Conservation (phyloP, 2,329 filamentous ascomycete genomes). For the Talaromyces sp. region DNA sequence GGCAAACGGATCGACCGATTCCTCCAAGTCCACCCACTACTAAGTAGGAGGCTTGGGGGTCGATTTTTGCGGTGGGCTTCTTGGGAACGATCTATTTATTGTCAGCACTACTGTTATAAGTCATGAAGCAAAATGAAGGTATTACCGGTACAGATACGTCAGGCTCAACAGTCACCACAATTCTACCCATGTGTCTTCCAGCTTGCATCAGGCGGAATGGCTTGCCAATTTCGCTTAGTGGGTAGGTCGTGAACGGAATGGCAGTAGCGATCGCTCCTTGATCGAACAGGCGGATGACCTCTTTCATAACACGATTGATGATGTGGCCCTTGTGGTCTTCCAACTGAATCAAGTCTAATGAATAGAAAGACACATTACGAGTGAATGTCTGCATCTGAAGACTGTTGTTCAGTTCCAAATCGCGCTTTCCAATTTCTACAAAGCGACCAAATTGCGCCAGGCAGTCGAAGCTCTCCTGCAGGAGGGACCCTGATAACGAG, state of each 20-base stretch:
- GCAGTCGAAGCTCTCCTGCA: constrained; percentile 26
- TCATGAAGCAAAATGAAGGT: background rate
- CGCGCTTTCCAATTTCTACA: constrained; percentile 32
- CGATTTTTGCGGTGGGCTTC: background rate
- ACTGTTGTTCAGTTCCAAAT: constrained; percentile 33
- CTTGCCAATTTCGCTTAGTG: constrained; percentile 32
- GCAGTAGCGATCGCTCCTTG: background rate
- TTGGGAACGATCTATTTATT: background rate
- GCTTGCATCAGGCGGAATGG: constrained; percentile 21
- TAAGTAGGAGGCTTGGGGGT: background rate
- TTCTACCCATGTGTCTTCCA: constrained; percentile 20
- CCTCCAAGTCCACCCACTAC: background rate
- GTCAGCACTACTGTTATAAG: background rate
- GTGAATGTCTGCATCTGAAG: constrained; percentile 48
- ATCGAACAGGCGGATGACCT: background rate
- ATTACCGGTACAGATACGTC: background rate
- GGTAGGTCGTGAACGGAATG: background rate
- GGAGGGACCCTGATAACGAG: constrained; percentile 13
- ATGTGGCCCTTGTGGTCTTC: background rate
- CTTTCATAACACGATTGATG: background rate
- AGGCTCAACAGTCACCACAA: constrained; percentile 10
- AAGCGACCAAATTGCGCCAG: constrained; percentile 30
- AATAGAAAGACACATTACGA: constrained; percentile 14
- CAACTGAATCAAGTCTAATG: background rate
- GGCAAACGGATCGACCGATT: background rate